Conservation (phyloP, 2,329 filamentous ascomycete genomes). For the Neofusicoccum cordaticola region DNA sequence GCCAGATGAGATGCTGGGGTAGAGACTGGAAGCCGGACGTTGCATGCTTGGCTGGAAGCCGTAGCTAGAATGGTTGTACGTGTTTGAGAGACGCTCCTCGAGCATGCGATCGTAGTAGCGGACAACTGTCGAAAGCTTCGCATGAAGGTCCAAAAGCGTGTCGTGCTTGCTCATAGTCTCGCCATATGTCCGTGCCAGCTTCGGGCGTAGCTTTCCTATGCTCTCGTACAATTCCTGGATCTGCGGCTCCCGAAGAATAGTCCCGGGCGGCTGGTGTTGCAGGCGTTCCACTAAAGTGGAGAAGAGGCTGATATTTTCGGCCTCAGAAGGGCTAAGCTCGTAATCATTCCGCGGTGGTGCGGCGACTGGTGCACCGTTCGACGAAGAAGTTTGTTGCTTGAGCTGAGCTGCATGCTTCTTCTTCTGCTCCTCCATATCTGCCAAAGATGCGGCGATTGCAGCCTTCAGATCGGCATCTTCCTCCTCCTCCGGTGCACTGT, state of each 20-base stretch:
- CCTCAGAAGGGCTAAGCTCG: constrained; percentile 87
- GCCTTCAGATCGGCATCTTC: constrained; percentile 92
- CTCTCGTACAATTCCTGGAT: constrained; percentile 98
- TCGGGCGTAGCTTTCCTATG: constrained; percentile 88
- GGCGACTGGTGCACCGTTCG: constrained; percentile 47
- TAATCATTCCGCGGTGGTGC: constrained; percentile 84
- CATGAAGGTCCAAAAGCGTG: constrained; percentile 87
- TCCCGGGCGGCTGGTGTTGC: constrained; percentile 92
- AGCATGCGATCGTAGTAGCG: constrained; percentile 98
- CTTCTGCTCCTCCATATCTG: constrained; percentile 98
- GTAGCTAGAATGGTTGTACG: constrained; percentile 68
- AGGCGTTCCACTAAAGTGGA: constrained; percentile 89
- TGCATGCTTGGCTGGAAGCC: constrained; percentile 29
- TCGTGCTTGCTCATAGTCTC: constrained; percentile 99
- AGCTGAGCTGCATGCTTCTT: constrained; percentile 79
- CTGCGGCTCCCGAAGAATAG: constrained; percentile 92
- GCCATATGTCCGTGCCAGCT: constrained; percentile 90
- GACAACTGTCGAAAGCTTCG: constrained; percentile 92
- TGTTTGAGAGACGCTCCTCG: constrained; percentile 88
- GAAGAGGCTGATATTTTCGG: constrained; percentile 96
- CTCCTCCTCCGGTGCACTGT: constrained; percentile 61
- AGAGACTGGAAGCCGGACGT: constrained; percentile 57
- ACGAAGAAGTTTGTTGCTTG: constrained; percentile 71
- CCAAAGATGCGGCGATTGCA: constrained; percentile 89
- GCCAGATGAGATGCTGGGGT: constrained; percentile 60